These are phyloP conservation scores for Anisodus acutangulus DNA, from an alignment of 257 asterid genomes.

Conservation along the genomic window DNA sequence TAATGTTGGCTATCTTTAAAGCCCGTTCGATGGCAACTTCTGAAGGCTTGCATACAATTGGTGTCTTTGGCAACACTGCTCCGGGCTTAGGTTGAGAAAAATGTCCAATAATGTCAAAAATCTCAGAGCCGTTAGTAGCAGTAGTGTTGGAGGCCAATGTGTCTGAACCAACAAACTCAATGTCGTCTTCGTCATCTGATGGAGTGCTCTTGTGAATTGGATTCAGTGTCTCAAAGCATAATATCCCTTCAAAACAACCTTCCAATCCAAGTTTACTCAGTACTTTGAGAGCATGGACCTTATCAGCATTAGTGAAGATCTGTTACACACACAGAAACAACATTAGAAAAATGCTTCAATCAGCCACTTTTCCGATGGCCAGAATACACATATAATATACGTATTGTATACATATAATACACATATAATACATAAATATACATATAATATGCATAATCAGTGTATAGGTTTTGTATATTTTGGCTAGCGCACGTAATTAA, in stretches of 20 bases:
- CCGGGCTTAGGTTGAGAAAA: constrained; percentile 62
- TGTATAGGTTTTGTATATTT: too few species aligned
- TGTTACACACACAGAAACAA: constrained; percentile 30
- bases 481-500: too few species aligned
- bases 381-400: neutral
- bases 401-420: too few species aligned
- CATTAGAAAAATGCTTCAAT: neutral
- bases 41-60: constrained; percentile 88
- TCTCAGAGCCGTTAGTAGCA: constrained; percentile 35
- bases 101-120: constrained; percentile 80
- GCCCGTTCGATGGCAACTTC: constrained; percentile 79
- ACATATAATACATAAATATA: too few species aligned
- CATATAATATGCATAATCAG: too few species aligned
- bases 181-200: constrained; percentile 86
- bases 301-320: constrained; percentile 97
- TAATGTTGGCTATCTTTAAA: constrained; percentile 72
- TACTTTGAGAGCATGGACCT: constrained; percentile 73
- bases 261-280: constrained; percentile 73
- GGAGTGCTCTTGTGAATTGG: constrained; percentile 64
- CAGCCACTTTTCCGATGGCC: neutral
- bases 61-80: constrained; percentile 71
- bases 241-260: constrained; percentile 91
- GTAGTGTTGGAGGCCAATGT: constrained; percentile 25
- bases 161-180: constrained; percentile 63
- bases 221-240: constrained; percentile 93